A percentile compares a stretch with the other conserved stretches of the same genome.
Conservation (phyloP, 495 filamentous ascomycete species). For the Tuber magnatum region DNA sequence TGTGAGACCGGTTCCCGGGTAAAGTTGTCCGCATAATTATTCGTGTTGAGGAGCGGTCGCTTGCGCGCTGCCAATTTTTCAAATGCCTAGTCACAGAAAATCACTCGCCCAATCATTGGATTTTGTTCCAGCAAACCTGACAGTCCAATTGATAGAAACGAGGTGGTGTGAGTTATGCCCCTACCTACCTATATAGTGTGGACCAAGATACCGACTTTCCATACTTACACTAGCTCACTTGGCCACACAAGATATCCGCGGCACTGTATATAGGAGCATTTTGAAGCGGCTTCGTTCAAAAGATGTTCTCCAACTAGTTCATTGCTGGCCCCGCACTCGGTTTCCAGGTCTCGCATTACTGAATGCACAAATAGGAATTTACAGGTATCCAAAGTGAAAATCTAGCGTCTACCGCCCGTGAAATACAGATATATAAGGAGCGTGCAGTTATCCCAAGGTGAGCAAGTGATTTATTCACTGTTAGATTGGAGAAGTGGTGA, state of each 20-base stretch:
- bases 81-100: neutral
- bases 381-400: neutral
- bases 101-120: neutral
- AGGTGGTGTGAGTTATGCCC: too few species aligned
- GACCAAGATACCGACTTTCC: too few species aligned
- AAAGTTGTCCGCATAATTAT: neutral
- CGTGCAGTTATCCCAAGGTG: too few species aligned
- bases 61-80: neutral
- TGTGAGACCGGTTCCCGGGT: neutral
- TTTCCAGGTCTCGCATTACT: neutral
- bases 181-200: too few species aligned
- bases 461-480: neutral
- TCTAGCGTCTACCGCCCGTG: neutral
- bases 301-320: neutral
- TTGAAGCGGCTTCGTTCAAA: too few species aligned
- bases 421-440: neutral
- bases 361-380: neutral
- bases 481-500: neutral
- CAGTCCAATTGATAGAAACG: too few species aligned
- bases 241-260: too few species aligned
- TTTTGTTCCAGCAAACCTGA: too few species aligned
- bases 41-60: neutral
- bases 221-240: too few species aligned
- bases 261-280: too few species aligned
- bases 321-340: too few species aligned